Evolutionary conservation across 192 early-diverging fungal species (phyloP), one percentile per base, ranked within the genome.

Genomic region (Linnemannia hyalina): DNA sequence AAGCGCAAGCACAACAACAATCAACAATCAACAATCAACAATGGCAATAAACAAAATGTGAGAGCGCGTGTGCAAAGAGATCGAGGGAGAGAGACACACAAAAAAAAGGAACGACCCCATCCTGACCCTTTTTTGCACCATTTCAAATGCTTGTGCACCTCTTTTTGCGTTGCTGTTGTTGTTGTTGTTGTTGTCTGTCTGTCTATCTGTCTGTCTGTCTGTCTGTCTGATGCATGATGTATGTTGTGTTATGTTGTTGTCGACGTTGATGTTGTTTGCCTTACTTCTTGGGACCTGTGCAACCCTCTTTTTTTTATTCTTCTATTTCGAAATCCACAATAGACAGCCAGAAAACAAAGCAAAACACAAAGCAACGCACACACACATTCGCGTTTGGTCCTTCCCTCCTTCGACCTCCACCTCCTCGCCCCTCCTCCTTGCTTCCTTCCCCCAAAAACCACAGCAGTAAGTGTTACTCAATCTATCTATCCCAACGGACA

Each of bases 221-320:
- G 68, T 41, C 40, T 32, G 18, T 52, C 18, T 16, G 18, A 0
- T 52, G 18, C 20, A 22, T 52, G 49, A 20, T 52, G 49, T 52
- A 6, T 16, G 68, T 70, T 36, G 68, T 36, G 38, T 40, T 40
- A 40, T 36, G 36, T 36, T 70, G 68, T 36, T 70, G 8, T 70
- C 38, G 68, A 26, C 16, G 68, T 70, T 41, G 70, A 22, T 71
- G 70, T 23, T 71, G 70, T 22, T 71, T 71, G 70, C 70, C 41
- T 41, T 49, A 29, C 60, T 29, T 65, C 13, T 65, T 32, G 29
- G 60, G 29, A 65, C 29, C 29, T 65, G 60, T 32, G 29, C 60
- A 32, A 65, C 9, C 26, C 60, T 32, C 26, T 32, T 65, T 0
- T 0, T 15, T 65, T 9, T 26, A n/a, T 9, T n/a, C 4, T 11